Evolutionary conservation across 2,329 filamentous ascomycete genomes (phyloP), one percentile per base, ranked within the genome.

Genomic region (Exserohilum turcica): DNA sequence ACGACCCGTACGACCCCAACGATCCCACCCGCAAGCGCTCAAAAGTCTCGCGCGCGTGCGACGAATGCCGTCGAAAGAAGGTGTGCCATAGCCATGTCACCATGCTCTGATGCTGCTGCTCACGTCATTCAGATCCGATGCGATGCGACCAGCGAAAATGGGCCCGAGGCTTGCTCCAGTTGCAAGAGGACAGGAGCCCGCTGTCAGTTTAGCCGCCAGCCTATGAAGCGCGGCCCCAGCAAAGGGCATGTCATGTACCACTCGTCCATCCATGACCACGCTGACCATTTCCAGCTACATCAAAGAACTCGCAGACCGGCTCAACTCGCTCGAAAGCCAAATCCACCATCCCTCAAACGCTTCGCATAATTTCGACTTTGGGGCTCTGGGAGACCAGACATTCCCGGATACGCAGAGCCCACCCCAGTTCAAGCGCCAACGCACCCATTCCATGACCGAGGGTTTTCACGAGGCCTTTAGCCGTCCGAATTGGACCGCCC

Each of bases 11-110:
- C 43, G 66, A 66, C 45, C 67, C 73, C 47, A 72, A 72, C 38
- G 73, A 75, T 32, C 66, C 66, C 37, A 73, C 64, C 35, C 62
- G 71, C 43, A 74, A 74, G 57, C 69, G 73, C 16, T 75, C 73
- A 28, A 76, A 76, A 59, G 73, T 75, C n/a, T 76, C 74, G 9
- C 72, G 74, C 46, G 74, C 74, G 8, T 76, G 74, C 59, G 74
- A 76, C 52, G 73, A 76, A 56, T 76, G 74, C 51, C 67, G 74
- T 43, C 64, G 74, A 27, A 76, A 76, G 59, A 76, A 76, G 70
- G 74, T 76, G 44, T 19, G 63, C 46, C 37, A 56, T n/a, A 43
- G 7, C 40, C 9, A 5, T 42, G 32, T 37, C 19, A 19, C 31
- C 15, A 29, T 18, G 38, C 21, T 16, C 21, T 19, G 28, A 35